Evolutionary conservation across 352 stramenopile genomes (phyloP).

Genomic region (Phytophthora cryptogea): DNA sequence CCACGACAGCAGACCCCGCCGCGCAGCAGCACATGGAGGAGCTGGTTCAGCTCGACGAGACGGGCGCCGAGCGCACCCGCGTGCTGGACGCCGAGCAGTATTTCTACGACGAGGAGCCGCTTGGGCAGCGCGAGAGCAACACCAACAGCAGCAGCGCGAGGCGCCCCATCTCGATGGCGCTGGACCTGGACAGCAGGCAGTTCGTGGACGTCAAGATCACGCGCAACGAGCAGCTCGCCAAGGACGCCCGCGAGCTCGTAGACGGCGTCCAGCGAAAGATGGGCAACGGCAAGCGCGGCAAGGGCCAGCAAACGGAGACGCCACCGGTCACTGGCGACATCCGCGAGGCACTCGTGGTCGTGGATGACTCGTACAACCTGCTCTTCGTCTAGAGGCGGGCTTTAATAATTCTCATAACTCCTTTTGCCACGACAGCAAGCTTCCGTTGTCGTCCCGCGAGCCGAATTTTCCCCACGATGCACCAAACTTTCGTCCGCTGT

Average conservation of each 20-base stretch:
- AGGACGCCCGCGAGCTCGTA: constrained; percentile 56
- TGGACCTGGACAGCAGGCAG: constrained; percentile 53
- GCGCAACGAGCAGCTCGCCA: constrained; percentile 60
- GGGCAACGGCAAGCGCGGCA: constrained; percentile 34
- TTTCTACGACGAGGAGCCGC: constrained; percentile 38
- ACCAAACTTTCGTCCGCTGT: constrained; percentile 12
- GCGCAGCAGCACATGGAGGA: constrained; percentile 62
- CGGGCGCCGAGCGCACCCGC: constrained; percentile 42
- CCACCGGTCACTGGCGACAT: not conserved
- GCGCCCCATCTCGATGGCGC: constrained; percentile 44
- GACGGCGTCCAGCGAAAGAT: constrained; percentile 54
- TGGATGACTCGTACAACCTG: constrained; percentile 56
- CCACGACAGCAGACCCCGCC: constrained; percentile 31
- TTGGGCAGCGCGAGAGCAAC: constrained; percentile 11
- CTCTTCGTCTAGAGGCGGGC: constrained; percentile 45
- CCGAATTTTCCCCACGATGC: constrained; percentile 7
- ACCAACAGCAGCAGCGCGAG: constrained; percentile 9
- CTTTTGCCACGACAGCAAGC: too few relatives aligned
- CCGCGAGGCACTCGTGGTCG: constrained; percentile 27
- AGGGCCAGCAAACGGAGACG: constrained; percentile 11
- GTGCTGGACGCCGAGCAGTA: constrained; percentile 54
- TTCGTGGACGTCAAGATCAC: constrained; percentile 45
- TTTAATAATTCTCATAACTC: constrained; percentile 12
- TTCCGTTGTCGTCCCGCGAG: not conserved
- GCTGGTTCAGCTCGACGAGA: constrained; percentile 56